Evolutionary conservation across 2,329 filamentous ascomycete species (phyloP).

Genomic region (Arthrobotrys entomopaga): DNA sequence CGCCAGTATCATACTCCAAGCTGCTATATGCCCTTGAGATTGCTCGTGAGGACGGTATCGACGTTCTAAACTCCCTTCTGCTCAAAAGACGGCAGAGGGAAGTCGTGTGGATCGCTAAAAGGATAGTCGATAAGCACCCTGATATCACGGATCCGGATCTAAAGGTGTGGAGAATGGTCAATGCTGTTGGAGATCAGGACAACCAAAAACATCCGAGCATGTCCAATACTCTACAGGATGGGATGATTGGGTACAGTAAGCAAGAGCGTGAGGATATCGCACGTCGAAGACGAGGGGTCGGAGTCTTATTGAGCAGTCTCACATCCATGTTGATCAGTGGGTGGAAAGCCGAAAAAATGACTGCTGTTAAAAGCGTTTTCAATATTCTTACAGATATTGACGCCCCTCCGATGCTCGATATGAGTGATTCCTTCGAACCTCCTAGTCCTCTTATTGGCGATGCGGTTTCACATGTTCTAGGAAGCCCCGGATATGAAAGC

Average conservation of each 20-base stretch:
- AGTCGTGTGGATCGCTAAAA: conserved; percentile 45
- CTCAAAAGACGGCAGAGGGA: conserved; percentile 40
- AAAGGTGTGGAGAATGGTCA: conserved; percentile 40
- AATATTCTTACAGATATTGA: conserved; percentile 43
- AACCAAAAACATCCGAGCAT: conserved; percentile 35
- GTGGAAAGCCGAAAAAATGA: conserved; percentile 40
- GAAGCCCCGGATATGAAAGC: neutral
- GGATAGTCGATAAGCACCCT: conserved; percentile 33
- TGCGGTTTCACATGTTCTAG: conserved; percentile 26
- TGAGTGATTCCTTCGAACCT: neutral
- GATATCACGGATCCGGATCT: conserved; percentile 18
- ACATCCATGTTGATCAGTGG: conserved; percentile 51
- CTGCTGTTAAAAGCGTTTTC: conserved; percentile 19
- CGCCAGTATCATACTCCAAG: conserved; percentile 24
- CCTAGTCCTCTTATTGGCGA: conserved; percentile 23
- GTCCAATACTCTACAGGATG: conserved; percentile 34
- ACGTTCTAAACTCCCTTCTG: conserved; percentile 38
- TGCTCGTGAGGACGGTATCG: conserved; percentile 50
- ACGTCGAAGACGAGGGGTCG: conserved; percentile 41
- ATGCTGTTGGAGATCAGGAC: conserved; percentile 40
- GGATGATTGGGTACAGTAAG: conserved; percentile 25
- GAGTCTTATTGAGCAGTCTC: conserved; percentile 42
- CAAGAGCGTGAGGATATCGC: conserved; percentile 32
- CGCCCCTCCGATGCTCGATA: conserved; percentile 32
- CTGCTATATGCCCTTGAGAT: conserved; percentile 53